Base-by-base conservation (phyloP, 192 early-diverging fungal species). In the Coemansia aciculifera region DNA sequence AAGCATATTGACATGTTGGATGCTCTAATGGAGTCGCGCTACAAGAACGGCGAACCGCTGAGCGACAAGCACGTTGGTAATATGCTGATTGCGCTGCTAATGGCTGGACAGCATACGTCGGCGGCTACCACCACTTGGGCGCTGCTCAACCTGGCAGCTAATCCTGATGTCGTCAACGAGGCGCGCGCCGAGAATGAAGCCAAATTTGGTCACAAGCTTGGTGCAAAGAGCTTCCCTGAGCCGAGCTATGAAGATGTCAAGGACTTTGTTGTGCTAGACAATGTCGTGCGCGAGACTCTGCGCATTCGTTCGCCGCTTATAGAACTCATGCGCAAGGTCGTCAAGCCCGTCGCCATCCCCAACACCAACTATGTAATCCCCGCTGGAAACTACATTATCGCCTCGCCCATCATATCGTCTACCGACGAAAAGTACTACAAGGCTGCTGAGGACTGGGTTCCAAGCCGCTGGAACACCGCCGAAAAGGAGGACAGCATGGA, bases 71-170 rank as follows among this genome's bases (percentile, higher is more conserved):
- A 94, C 59, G 85, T 94, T 63, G 92, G 94, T 24, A 92, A 95
- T 87, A 90, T 99, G 88, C 92, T 97, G 91, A 99, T 99, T 86
- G 97, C 97, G 21, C 73, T 94, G 49, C 85, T 99, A 52, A 93
- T 99, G 89, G 97, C 92, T 37, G 97, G 97, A n/a, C 96, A 98
- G 78, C 97, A 99, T 81, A 98, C 97, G 5, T 88, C 86, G 19
- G 92, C 95, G 17, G 94, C 97, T 43, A 97, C 97, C 21, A 85
- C 89, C 10, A 90, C 94, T 38, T 99, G 97, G 97, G 87, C 95
- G 9, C 71, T 97, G 13, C 86, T 96, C 63, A 89, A 93, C 79
- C 75, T 99, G 61, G 95, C 97, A 31, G 77, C 84, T 21, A 84
- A 87, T 59, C 92, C 93, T 24, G 83, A 92, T 2, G 64, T 95